A percentile compares a stretch with the other conserved stretches of the same genome.
These are phyloP conservation scores for Rhizopogon vesiculosus DNA, from an alignment of 768 basidiomycete species.

Conservation along the genomic window DNA sequence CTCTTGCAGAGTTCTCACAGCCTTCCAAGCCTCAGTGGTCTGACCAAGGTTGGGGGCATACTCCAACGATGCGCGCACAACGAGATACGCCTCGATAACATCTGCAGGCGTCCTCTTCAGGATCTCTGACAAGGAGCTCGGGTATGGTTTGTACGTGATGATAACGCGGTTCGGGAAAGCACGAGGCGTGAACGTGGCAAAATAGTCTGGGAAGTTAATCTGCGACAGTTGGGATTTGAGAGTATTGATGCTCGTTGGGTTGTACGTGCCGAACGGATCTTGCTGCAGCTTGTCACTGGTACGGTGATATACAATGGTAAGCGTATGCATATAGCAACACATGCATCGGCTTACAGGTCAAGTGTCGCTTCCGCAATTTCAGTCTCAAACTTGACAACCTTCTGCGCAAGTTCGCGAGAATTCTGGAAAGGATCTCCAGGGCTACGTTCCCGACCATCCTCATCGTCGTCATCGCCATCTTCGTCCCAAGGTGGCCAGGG, in stretches of 20 bases:
- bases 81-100: conserved; percentile 83
- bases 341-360: conserved; percentile 53
- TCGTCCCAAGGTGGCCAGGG: conserved; percentile 84
- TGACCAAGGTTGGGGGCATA: conserved; percentile 70
- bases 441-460: conserved; percentile 27
- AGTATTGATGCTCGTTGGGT: conserved; percentile 68
- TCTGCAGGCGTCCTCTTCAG: conserved; percentile 62
- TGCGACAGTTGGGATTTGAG: conserved; percentile 68
- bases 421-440: conserved; percentile 32
- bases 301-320: not conserved
- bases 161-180: conserved; percentile 73
- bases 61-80: conserved; percentile 65
- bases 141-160: conserved; percentile 78
- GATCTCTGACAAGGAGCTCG: conserved; percentile 60
- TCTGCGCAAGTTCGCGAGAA: conserved; percentile 60
- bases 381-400: conserved; percentile 75
- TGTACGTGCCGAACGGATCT: conserved; percentile 87
- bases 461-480: conserved; percentile 44
- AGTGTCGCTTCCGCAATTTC: conserved; percentile 74
- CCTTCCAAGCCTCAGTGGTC: conserved; percentile 75
- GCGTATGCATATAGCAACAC: not conserved
- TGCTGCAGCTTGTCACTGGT: conserved; percentile 61
- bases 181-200: conserved; percentile 79
- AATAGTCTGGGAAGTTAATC: conserved; percentile 81
- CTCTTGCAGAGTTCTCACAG: conserved; percentile 65